Evolutionary conservation across 768 basidiomycete genomes (phyloP).

Genomic region (Infundibulicybe gibba): DNA sequence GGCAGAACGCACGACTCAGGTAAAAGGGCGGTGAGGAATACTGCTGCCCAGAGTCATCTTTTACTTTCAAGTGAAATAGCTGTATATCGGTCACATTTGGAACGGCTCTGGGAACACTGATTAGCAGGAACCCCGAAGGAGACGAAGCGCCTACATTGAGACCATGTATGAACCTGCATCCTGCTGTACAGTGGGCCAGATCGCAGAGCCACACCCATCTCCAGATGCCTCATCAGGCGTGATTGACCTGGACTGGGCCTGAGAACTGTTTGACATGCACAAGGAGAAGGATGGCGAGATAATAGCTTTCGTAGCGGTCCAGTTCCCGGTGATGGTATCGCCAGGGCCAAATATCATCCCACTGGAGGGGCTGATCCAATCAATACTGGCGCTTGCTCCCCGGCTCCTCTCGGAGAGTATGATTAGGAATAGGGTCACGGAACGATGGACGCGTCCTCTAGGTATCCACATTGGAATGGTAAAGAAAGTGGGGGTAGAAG

Average conservation of each 20-base stretch:
- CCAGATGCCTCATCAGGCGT: neutral
- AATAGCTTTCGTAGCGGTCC: constrained; percentile 18
- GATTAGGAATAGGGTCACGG: neutral
- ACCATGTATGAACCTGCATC: neutral
- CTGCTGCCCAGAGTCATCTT: constrained; percentile 18
- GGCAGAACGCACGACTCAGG: constrained; percentile 17
- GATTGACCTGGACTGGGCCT: neutral
- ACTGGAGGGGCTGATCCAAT: constrained; percentile 10
- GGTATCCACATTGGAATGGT: neutral
- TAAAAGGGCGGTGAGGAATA: constrained; percentile 21
- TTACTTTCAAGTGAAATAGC: constrained; percentile 14
- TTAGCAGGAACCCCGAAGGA: neutral
- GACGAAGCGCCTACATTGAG: neutral
- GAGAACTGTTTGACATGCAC: constrained; percentile 11
- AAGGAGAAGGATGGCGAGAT: constrained; percentile 30
- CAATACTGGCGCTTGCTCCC: constrained; percentile 14
- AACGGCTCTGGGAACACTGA: constrained; percentile 11
- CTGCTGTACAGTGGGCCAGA: neutral
- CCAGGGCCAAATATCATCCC: neutral
- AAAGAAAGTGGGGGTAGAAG: neutral
- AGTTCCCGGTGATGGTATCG: constrained; percentile 25
- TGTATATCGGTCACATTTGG: constrained; percentile 12
- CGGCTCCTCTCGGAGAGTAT: constrained; percentile 11
- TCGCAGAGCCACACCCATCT: neutral
- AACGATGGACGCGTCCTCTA: neutral